Percentiles rank a stretch among this genome's conserved stretches.
phyloP scores from a whole-genome alignment of 2,329 filamentous ascomycete genomes.

The Aspergillus fumigatus region DNA sequence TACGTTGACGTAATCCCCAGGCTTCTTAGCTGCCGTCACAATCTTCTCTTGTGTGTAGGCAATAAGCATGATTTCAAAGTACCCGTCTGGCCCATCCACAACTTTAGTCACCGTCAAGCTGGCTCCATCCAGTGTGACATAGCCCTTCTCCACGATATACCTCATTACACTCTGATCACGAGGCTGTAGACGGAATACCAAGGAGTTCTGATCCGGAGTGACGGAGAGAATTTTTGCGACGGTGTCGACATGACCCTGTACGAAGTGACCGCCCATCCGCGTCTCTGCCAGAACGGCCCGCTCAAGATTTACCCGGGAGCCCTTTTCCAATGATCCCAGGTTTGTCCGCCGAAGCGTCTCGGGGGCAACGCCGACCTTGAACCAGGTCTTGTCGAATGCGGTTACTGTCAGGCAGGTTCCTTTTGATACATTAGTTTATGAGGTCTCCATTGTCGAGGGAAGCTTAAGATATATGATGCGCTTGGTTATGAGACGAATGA shows the following conservation, averaged over 20 bases:
- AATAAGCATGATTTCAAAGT: slow-evolving; percentile 95
- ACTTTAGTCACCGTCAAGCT: slow-evolving; percentile 90
- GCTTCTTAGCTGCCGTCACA: slow-evolving; percentile 71
- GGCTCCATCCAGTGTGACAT: slow-evolving; percentile 87
- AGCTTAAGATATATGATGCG: neutral
- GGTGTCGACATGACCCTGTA: slow-evolving; percentile 95
- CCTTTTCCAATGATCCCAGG: slow-evolving; percentile 66
- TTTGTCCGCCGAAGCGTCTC: slow-evolving; percentile 96
- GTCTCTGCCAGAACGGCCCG: slow-evolving; percentile 85
- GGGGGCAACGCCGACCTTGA: slow-evolving; percentile 91
- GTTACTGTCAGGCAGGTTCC: slow-evolving; percentile 88
- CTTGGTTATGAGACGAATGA: neutral
- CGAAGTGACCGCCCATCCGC: slow-evolving; percentile 96
- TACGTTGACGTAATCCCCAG: slow-evolving; percentile 80
- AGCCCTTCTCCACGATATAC: slow-evolving; percentile 96
- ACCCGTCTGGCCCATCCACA: slow-evolving; percentile 72
- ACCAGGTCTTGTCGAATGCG: slow-evolving; percentile 57
- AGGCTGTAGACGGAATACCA: slow-evolving; percentile 80
- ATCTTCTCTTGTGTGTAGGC: slow-evolving; percentile 93
- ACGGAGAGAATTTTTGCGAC: slow-evolving; percentile 69
- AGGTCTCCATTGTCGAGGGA: neutral
- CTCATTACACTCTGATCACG: slow-evolving; percentile 64
- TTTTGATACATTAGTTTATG: slow-evolving; percentile 15
- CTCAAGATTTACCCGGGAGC: slow-evolving; percentile 82
- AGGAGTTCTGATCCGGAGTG: slow-evolving; percentile 79